Evolutionary conservation across 345 rosid genomes (phyloP), one percentile per base, ranked within the genome.

Genomic region (Eutrema yunnanense): DNA sequence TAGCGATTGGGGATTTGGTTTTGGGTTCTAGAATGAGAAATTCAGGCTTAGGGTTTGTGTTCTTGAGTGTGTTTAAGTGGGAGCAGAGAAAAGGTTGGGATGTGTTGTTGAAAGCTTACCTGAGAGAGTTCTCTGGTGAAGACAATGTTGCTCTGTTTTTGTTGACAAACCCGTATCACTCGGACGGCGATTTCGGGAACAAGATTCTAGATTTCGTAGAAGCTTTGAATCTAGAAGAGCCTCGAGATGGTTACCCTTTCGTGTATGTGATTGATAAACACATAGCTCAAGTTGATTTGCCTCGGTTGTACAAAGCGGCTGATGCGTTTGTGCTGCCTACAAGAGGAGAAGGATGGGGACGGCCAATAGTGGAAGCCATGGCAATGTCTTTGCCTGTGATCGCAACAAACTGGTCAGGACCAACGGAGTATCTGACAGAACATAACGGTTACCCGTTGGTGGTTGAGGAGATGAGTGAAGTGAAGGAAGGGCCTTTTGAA

Each of bases 41-140:
- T 57, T 49, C 16, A 19, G 55, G 76, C 48, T 67, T 60, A 13
- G 86, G 81, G 73, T 88, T 88, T 78, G 90, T 80, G 60, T 92
- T 90, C 82, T 85, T 88, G 82, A 92, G 96, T 77, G 82, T 92
- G 67, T 92, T 90, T 72, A 92, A 92, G 60, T 92, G 95, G 95
- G 95, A 90, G 79, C 80, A 80, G 62, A 82, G 98, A 75, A 90
- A 92, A 85, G 96, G 96, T 44, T 90, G 98, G 98, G 98, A 90
- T 78, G 85, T 82, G 42, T 76, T 92, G 82, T 80, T 92, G 76
- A 81, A 81, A 76, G 88, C 97, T 63, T 88, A 88, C 78, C 69
- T 88, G 59, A 77, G 70, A 44, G 96, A 92, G 67, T 92, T 92
- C 65, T 82, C 87, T 46, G 69, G 74, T 47, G 54, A 29, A 34